Conservation (phyloP, 73 alveolate species). For the Uronychia binucleata region DNA sequence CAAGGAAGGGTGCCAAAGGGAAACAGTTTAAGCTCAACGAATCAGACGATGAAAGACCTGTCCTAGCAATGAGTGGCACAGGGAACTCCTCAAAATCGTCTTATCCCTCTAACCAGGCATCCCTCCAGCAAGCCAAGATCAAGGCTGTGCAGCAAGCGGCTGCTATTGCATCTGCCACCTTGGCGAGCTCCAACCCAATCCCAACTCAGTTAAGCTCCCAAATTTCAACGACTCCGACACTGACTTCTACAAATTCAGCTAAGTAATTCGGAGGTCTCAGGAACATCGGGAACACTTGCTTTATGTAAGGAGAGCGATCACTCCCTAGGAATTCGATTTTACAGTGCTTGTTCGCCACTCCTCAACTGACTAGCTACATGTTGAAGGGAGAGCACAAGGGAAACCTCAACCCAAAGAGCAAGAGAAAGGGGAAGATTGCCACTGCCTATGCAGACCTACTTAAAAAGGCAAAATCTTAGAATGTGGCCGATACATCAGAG, state of each 20-base stretch:
- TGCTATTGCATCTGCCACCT: not conserved
- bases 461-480: slow-evolving; percentile 13
- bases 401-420: slow-evolving; percentile 13
- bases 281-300: slow-evolving; percentile 91
- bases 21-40: not conserved
- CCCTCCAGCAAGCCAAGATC: not conserved
- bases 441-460: slow-evolving; percentile 19
- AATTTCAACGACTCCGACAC: not conserved
- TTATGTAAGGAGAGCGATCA: slow-evolving; percentile 18
- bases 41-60: not conserved
- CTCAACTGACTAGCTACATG: slow-evolving; percentile 36
- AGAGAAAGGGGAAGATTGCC: slow-evolving; percentile 21
- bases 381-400: not conserved
- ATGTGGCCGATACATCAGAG: not conserved
- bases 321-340: slow-evolving; percentile 49
- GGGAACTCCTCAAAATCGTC: not conserved
- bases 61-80: no score
- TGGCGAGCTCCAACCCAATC: not conserved
- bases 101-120: not conserved
- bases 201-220: not conserved
- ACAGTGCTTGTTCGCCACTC: slow-evolving; percentile 63
- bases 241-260: not conserved
- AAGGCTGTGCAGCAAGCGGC: not conserved
- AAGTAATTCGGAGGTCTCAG: slow-evolving; percentile 56
- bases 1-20: not conserved